Conservation (phyloP, 2,329 filamentous ascomycete species). For the Cytospora chrysosperma region DNA sequence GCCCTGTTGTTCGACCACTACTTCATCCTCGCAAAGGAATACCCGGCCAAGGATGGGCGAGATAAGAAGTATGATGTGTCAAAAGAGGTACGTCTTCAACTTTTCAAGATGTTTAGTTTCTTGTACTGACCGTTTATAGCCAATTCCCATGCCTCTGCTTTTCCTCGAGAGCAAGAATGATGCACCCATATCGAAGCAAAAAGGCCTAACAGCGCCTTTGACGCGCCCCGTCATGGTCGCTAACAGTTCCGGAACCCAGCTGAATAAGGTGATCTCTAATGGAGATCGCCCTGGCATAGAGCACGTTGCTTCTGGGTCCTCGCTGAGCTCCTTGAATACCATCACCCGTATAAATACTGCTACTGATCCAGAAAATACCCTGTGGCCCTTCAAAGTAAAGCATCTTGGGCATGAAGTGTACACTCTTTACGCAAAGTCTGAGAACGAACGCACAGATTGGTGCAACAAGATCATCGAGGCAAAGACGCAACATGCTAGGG, state of each 20-base stretch:
- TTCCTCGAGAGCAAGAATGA: conserved; percentile 92
- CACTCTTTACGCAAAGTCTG: conserved; percentile 79
- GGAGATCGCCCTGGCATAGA: conserved; percentile 59
- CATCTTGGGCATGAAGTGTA: conserved; percentile 93
- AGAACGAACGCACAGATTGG: conserved; percentile 80
- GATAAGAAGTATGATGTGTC: conserved; percentile 92
- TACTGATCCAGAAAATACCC: conserved; percentile 72
- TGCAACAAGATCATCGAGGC: conserved; percentile 91
- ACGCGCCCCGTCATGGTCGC: conserved; percentile 61
- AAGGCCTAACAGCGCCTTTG: conserved; percentile 66
- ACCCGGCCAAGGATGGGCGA: conserved; percentile 65
- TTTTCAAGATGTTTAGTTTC: neutral
- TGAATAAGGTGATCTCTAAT: conserved; percentile 56
- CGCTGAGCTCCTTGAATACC: conserved; percentile 51
- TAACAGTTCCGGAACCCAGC: conserved; percentile 52
- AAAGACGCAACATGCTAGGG: conserved; percentile 88
- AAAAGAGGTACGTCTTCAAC: conserved; percentile 58
- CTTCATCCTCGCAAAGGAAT: conserved; percentile 84
- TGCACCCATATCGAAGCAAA: conserved; percentile 81
- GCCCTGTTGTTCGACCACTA: conserved; percentile 96
- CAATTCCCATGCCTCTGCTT: conserved; percentile 93
- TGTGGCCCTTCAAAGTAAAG: conserved; percentile 95
- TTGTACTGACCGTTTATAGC: conserved; percentile 45
- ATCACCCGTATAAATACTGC: conserved; percentile 43
- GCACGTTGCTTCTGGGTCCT: conserved; percentile 67